Base-by-base conservation (phyloP, 768 basidiomycete species). In the Gautieria morchelliformis region DNA sequence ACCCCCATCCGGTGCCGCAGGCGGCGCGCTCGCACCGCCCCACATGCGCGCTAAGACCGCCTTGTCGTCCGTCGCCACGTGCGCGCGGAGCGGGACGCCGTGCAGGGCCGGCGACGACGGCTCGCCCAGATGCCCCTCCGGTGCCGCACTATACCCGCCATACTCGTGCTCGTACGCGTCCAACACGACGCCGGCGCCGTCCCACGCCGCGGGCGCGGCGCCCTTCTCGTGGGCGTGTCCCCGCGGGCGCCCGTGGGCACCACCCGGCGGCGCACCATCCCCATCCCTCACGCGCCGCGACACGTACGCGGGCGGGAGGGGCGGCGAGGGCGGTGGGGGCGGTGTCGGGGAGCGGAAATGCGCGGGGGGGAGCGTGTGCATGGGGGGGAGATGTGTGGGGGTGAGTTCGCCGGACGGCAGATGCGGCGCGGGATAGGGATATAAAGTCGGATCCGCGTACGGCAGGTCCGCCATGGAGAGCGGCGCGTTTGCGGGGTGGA, bases 51-150 rank as follows among this genome's bases (percentile, higher is more conserved):
- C 60, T 19, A 62, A 41, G 22, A 47, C 30, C 0, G 46, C 22
- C 35, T 60, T 60, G 52, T 62, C 61, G 41, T 62, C 61, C 44
- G 61, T 62, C 19, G 61, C 61, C 3, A 62, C 32, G 33, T 62
- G 61, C 19, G 41, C 59, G 12, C 47, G 27, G 11, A 56, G 20
- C 14, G 22, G 41, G n/a, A n/a, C n/a, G n/a, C n/a, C n/a, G n/a
- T n/a, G n/a, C n/a, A n/a, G n/a, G n/a, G n/a, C n/a, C n/a, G n/a
- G n/a, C n/a, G 15, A 44, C 41, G 41, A 17, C 41, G 15, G 7
- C 41, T 15, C 35, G 14, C 35, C 14, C 9, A 14, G 4, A 9
- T 9, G 4, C 10, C 35, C 10, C 3, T 37, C 35, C 35, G 4
- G 4, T 2, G 3, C 35, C 9, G 10, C 35, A 37, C 35, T 9